Evolutionary conservation across 106 monocot species (phyloP).

Genomic region (Apostasia shenzhenica): DNA sequence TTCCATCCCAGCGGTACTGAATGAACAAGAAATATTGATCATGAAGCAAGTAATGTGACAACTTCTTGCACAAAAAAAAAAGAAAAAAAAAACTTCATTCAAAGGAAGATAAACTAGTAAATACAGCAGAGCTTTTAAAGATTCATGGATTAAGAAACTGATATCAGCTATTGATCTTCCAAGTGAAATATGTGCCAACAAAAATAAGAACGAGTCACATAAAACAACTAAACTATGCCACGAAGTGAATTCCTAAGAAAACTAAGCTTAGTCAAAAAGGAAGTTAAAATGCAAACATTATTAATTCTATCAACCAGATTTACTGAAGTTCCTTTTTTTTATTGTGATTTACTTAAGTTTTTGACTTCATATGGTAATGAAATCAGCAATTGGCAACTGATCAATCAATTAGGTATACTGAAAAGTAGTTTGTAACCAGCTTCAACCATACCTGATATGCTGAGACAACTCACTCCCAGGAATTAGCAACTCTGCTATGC

Average conservation of each 20-base stretch:
- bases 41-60: background rate
- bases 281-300: background rate
- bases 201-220: too few species aligned
- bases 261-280: background rate
- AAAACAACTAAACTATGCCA: too few species aligned
- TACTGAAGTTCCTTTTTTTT: background rate
- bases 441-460: conserved; percentile 78
- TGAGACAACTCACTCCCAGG: conserved; percentile 97
- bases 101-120: too few species aligned
- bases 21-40: background rate
- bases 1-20: conserved; percentile 98
- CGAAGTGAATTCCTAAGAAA: too few species aligned
- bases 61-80: too few species aligned
- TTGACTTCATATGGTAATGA: background rate
- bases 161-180: too few species aligned
- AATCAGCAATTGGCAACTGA: background rate
- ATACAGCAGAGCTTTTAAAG: too few species aligned
- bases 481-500: conserved; percentile 90
- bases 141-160: too few species aligned
- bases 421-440: background rate
- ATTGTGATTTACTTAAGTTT: too few species aligned
- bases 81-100: too few species aligned
- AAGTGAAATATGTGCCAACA: too few species aligned
- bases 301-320: conserved; percentile 3
- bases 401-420: background rate